Evolutionary conservation across 2,329 filamentous ascomycete species (phyloP), one percentile per base, ranked within the genome.

Genomic region (Ramularia collo-cygni): DNA sequence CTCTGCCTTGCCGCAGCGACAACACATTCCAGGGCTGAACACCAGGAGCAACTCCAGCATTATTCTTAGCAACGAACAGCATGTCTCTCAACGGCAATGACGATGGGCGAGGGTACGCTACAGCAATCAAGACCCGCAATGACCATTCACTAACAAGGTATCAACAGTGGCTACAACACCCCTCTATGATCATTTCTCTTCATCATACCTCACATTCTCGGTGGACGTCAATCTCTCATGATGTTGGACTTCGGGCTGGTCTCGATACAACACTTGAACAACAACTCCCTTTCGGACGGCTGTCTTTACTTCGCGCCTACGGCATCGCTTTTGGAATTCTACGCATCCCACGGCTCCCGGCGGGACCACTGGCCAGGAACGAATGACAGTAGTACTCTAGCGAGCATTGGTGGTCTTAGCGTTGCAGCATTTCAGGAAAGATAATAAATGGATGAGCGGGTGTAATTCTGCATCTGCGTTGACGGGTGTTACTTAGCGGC

Each of bases 61-160:
- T 33, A 42, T 45, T 33, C 17, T 37, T 38, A 46, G 35, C 27
- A 28, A 36, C 34, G 36, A 40, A 38, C 16, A 35, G 30, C 26
- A 42, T 38, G 32, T 37, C 40, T 19, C 31, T 36, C 19, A 24
- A 17, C 18, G 36, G 26, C 12, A 46, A 52, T 37, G 55, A 58
- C 31, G 54, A 58, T 35, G 54, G 55, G 44, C 47, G 55, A 52
- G 55, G 55, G 55, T 57, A 31, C 42, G 50, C 21, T 39, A 15
- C 16, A 8, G 19, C 21, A 30, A 8, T 28, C 8, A 27, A 30
- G 30, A 9, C 6, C n/a, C 13, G 13, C 3, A 28, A 24, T 10
- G 6, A 6, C 21, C 29, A 47, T 37, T 17, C 32, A 43, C 45
- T 56, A 52, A 53, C 50, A 47, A 28, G 14, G 27, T 13, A 31